Conservation (phyloP, 176 grass and related monocot species). For the Elymus sibiricus region DNA sequence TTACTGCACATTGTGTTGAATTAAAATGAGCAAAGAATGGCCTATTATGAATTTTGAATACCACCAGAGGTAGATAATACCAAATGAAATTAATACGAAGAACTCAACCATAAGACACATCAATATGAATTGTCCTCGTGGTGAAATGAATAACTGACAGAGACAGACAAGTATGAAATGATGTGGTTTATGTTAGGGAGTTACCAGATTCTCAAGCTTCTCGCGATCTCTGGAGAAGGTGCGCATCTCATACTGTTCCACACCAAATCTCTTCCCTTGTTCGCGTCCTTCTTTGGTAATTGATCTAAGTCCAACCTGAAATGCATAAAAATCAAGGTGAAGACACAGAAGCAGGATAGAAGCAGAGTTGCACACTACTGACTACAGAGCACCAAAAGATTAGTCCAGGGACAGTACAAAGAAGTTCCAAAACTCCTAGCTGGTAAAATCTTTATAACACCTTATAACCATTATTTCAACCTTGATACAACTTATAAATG, state of each 20-base stretch:
- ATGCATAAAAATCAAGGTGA: slow-evolving; percentile 11
- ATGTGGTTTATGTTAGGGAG: neutral
- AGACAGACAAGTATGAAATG: neutral
- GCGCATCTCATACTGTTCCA: slow-evolving; percentile 95
- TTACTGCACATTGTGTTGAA: neutral
- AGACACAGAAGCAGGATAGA: neutral
- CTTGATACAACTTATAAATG: neutral
- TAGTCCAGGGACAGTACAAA: neutral
- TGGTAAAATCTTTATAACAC: neutral
- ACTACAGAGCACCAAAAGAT: neutral
- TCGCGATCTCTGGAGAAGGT: slow-evolving; percentile 79
- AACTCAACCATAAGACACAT: neutral
- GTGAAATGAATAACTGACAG: neutral
- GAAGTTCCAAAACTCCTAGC: neutral
- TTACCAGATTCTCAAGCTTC: slow-evolving; percentile 87
- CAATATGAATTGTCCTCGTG: neutral
- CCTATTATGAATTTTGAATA: neutral
- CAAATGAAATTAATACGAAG: neutral
- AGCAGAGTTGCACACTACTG: neutral
- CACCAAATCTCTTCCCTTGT: slow-evolving; percentile 93
- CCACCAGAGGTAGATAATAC: neutral
- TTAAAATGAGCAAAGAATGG: neutral
- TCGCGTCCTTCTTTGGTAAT: slow-evolving; percentile 94
- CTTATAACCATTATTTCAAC: neutral
- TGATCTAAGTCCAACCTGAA: slow-evolving; percentile 85